Base-by-base conservation (phyloP, 116 monocot genomes). In the Zostera marina region DNA sequence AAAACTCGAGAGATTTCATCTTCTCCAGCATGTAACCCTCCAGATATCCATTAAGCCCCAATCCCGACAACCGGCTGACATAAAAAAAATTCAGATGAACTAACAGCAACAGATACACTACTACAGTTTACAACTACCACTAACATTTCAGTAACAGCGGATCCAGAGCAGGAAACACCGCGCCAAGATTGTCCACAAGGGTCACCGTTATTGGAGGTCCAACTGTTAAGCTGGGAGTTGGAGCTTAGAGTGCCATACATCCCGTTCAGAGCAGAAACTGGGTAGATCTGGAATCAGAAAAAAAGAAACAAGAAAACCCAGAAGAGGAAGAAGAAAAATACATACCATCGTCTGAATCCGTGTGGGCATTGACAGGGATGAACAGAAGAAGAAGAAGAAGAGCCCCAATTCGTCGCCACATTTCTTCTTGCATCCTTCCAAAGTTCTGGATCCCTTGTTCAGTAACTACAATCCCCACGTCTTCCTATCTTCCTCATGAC, bases 171-270 rank as follows among this genome's bases (percentile, higher is more conserved):
- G 8, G 69, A 76, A 26, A 92, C 59, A 8, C 92, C 92, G 22
- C 52, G 75, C 92, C 92, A 92, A 23, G 80, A 69, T 59, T 92
- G 64, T 8, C 83, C 82, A 16, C 92, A 92, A 2, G 92, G 92
- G 62, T 92, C 87, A 5, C 83, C 83, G 44, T 72, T 75, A 52
- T 66, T 82, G n/a, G 73, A 5, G 9, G 49, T 78, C 87, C 92
- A 92, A 16, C 80, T 77, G 7, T 61, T 77, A 7, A 92, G 69
- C 65, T 92, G 92, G 12, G 60, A 11, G 0, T 82, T 70, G 5
- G 86, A 86, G 59, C 83, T 92, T 53, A 92, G 51, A 66, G 66
- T 74, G 43, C 48, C 58, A 41, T 63, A 92, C 48, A 92, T 46
- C 17, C 62, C 73, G 64, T 77, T 83, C 53, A 92, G 92, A 52